These are phyloP conservation scores for Hylodesmum podocarpum DNA, from an alignment of 306 rosid genomes.

Conservation along the genomic window DNA sequence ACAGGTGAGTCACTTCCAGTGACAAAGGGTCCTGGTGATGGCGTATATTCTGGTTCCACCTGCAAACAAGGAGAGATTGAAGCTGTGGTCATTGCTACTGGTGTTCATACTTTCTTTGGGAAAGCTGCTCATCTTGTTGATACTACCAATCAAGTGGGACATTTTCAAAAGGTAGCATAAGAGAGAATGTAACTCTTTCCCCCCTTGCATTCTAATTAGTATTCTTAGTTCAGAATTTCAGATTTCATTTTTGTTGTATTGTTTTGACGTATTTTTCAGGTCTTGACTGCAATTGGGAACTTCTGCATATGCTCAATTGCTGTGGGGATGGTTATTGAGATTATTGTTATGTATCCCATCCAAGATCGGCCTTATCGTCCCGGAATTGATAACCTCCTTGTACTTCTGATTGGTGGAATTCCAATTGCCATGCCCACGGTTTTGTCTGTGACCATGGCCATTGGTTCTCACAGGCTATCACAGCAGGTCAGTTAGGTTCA, in stretches of 20 bases:
- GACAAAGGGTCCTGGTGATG: constrained; percentile 97
- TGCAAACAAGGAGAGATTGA: constrained; percentile 99
- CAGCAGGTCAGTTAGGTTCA: constrained; percentile 74
- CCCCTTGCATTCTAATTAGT: neutral
- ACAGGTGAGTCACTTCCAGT: constrained; percentile 97
- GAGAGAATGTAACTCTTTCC: neutral
- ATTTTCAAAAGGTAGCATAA: constrained; percentile 82
- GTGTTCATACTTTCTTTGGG: constrained; percentile 96
- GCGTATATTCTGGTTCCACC: constrained; percentile 96
- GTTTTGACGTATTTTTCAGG: constrained; percentile 46
- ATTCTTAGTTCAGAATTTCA: constrained; percentile 6
- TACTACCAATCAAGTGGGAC: constrained; percentile 95
- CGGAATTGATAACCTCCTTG: constrained; percentile 96
- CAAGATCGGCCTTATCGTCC: constrained; percentile 91
- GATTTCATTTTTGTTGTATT: neutral
- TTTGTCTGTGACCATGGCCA: constrained; percentile 97
- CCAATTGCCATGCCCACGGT: constrained; percentile 99
- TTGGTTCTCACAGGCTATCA: constrained; percentile 93
- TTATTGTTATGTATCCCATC: constrained; percentile 94
- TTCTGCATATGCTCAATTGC: constrained; percentile 98
- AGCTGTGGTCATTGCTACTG: constrained; percentile 96
- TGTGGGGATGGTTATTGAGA: constrained; percentile 88
- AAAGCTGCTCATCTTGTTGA: constrained; percentile 99
- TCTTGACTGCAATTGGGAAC: constrained; percentile 96
- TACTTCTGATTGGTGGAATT: constrained; percentile 97